These are phyloP conservation scores for Neophaeococcomyces aloes DNA, from an alignment of 2,329 filamentous ascomycete genomes.

Conservation along the genomic window DNA sequence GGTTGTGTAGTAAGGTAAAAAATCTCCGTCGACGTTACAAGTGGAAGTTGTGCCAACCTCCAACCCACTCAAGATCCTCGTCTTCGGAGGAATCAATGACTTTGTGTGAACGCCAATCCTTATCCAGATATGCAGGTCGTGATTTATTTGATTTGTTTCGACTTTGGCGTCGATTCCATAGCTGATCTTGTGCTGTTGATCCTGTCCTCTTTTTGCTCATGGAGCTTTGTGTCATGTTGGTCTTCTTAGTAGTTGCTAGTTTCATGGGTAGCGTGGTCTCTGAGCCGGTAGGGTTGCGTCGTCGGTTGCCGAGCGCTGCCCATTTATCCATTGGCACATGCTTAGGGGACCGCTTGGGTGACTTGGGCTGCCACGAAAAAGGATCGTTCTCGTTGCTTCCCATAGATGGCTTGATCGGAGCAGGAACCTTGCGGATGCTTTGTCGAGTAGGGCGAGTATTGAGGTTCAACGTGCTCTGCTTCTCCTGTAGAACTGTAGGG, in stretches of 20 bases:
- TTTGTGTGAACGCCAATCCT: slow-evolving; percentile 37
- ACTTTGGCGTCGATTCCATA: slow-evolving; percentile 27
- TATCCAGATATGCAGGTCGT: slow-evolving; percentile 32
- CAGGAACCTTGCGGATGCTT: slow-evolving; percentile 39
- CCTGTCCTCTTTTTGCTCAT: slow-evolving; percentile 31
- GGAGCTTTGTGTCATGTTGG: slow-evolving; percentile 32
- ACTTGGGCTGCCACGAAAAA: slow-evolving; percentile 26
- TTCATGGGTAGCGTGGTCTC: slow-evolving; percentile 18
- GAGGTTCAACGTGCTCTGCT: slow-evolving; percentile 43
- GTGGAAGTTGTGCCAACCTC: slow-evolving; percentile 69
- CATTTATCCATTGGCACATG: slow-evolving; percentile 62
- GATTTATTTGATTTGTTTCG: slow-evolving; percentile 26
- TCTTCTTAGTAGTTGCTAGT: slow-evolving; percentile 42
- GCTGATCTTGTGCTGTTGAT: slow-evolving; percentile 23
- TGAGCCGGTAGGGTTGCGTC: slow-evolving; percentile 51
- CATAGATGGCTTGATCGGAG: slow-evolving; percentile 37
- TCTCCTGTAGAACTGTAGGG: slow-evolving; percentile 43
- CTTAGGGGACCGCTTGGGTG: slow-evolving; percentile 49
- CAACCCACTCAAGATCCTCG: slow-evolving; percentile 84
- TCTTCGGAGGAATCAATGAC: slow-evolving; percentile 26
- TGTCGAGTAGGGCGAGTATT: slow-evolving; percentile 33
- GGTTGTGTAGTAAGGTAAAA: not conserved
- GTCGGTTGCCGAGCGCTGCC: slow-evolving; percentile 74
- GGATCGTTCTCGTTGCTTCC: slow-evolving; percentile 45
- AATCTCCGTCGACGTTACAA: slow-evolving; percentile 37